Evolutionary conservation across 257 asterid genomes (phyloP).

Genomic region (Agastache rugosa): DNA sequence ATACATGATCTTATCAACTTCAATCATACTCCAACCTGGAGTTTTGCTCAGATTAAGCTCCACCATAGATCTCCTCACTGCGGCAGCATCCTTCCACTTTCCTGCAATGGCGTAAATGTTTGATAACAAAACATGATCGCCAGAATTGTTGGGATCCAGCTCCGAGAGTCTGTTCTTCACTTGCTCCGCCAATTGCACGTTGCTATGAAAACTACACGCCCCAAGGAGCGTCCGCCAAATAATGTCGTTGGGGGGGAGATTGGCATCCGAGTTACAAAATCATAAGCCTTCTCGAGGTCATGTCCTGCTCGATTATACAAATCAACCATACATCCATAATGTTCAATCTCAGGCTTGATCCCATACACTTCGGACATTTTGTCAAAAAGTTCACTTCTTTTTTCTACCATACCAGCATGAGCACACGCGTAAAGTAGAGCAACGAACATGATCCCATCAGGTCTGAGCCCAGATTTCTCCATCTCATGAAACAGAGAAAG

Average conservation of each 20-base stretch:
- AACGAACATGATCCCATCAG: slow-evolving; percentile 65
- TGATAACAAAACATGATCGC: slow-evolving; percentile 77
- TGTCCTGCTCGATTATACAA: slow-evolving; percentile 80
- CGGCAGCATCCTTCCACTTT: slow-evolving; percentile 71
- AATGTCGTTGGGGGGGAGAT: slow-evolving; percentile 64
- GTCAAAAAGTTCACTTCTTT: slow-evolving; percentile 60
- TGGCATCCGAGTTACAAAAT: slow-evolving; percentile 70
- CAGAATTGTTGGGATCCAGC: slow-evolving; percentile 66
- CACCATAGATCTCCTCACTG: slow-evolving; percentile 64
- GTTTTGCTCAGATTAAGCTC: slow-evolving; percentile 57
- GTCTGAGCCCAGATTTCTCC: slow-evolving; percentile 66
- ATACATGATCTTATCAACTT: slow-evolving; percentile 59
- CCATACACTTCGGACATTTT: slow-evolving; percentile 61
- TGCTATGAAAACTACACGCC: slow-evolving; percentile 76
- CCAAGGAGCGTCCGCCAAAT: slow-evolving; percentile 95
- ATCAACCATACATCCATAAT: slow-evolving; percentile 97
- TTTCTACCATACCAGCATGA: slow-evolving; percentile 78
- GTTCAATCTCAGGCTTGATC: slow-evolving; percentile 70
- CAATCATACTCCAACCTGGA: slow-evolving; percentile 88
- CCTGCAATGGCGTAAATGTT: slow-evolving; percentile 80
- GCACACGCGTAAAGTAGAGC: slow-evolving; percentile 84
- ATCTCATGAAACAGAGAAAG: slow-evolving; percentile 60
- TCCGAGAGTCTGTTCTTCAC: slow-evolving; percentile 65
- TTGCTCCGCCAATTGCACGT: slow-evolving; percentile 67
- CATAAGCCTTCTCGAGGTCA: slow-evolving; percentile 58